Evolutionary conservation across 129 eudicot species (phyloP), one percentile per base, ranked within the genome.

Genomic region (Erigeron canadensis): DNA sequence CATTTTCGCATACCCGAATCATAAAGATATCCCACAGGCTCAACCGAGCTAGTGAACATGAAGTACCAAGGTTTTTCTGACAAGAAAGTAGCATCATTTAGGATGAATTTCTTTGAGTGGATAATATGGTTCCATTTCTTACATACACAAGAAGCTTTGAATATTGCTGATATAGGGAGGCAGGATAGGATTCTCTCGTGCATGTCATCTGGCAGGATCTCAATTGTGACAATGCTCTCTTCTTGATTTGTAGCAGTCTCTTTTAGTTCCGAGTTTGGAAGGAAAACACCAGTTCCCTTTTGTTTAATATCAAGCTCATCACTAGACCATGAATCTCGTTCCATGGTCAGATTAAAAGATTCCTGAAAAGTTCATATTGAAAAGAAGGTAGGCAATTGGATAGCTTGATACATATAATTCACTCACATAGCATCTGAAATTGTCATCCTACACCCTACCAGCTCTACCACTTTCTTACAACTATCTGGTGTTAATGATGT

Each of bases 31-130:
- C 88, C 84, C 5, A 41, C 6, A 1, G 81, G 82, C 21, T 80
- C 82, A 39, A 45, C 34, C 7, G 75, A 72, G 75, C 85, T 68
- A 5, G 82, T 67, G 77, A 83, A 83, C 88, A 83, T 80, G 82
- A 80, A 86, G 77, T 86, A 83, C 88, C 87, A 86, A 53, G 85
- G 77, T 63, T 77, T 76, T 11, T 77, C 79, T 0, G 77, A 56
- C 1, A 70, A 28, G 22, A 72, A 34, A 10, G 19, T 50, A 13
- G 67, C 68, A 6, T 55, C 58, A 28, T 63, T 69, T 17, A 74
- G 47, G 23, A 54, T 56, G 45, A 86, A 83, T 53, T 79, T 83
- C 10, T 64, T 74, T 23, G 84, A 86, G 71, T 43, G 82, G 51
- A 81, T 57, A 42, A 78, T 81, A 15, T 71, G 50, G 17, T 83